A percentile compares a stretch with the other conserved stretches of the same genome.
These are phyloP conservation scores for Suillus weaverae DNA, from an alignment of 768 basidiomycete species.

Conservation along the genomic window DNA sequence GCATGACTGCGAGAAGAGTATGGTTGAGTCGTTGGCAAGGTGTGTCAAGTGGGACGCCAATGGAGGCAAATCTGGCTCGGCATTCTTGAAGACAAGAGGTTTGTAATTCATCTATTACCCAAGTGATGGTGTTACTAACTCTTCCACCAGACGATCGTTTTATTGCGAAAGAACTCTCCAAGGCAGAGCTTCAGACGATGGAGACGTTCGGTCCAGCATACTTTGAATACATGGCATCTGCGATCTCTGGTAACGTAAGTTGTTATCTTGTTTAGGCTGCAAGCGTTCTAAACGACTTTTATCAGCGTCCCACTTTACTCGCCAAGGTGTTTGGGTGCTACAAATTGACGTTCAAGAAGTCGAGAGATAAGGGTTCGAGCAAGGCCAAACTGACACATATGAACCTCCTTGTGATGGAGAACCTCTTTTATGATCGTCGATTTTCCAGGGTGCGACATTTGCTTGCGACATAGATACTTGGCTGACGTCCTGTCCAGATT, in stretches of 20 bases:
- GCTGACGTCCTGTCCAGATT: constrained; percentile 52
- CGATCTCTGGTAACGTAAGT: constrained; percentile 79
- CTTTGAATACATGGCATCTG: constrained; percentile 98
- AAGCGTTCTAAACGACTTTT: constrained; percentile 3
- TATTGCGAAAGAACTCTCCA: constrained; percentile 95
- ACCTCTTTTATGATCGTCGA: constrained; percentile 88
- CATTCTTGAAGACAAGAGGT: constrained; percentile 96
- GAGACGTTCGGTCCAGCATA: constrained; percentile 97
- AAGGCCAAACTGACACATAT: constrained; percentile 84
- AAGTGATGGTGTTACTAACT: constrained; percentile 3
- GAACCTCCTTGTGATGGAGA: constrained; percentile 98
- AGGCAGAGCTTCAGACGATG: constrained; percentile 89
- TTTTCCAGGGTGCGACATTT: constrained; percentile 71
- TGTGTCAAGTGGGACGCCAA: constrained; percentile 96
- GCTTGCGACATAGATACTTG: background rate
- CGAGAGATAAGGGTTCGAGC: constrained; percentile 60
- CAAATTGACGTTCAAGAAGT: constrained; percentile 87
- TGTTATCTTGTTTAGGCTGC: constrained; percentile 5
- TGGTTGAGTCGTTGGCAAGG: constrained; percentile 89
- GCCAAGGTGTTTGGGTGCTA: constrained; percentile 98
- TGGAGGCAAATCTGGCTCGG: constrained; percentile 96
- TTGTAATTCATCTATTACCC: constrained; percentile 16
- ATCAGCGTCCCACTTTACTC: constrained; percentile 86
- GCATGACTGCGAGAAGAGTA: constrained; percentile 92
- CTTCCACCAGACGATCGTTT: constrained; percentile 83